Evolutionary conservation across 2,329 filamentous ascomycete species (phyloP), one percentile per base, ranked within the genome.

Genomic region (Fusarium pseudonygamai): DNA sequence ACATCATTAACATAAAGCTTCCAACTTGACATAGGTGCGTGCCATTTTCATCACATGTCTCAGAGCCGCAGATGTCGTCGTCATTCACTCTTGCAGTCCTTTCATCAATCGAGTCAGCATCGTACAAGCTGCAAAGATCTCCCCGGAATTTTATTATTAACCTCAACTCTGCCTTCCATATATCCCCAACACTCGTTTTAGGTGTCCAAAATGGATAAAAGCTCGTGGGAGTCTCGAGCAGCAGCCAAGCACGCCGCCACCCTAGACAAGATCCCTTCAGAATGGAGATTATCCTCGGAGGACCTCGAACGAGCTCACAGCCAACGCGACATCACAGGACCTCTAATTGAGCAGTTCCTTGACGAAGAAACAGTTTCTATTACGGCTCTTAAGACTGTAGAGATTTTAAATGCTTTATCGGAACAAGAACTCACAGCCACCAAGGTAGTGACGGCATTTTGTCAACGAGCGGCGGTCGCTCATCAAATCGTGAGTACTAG

Each of bases 391-490:
- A 59, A 71, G 5, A 75, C 62, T n/a, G 49, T 69, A 3, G 42
- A 58, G 0, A 49, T 76, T 20, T 15, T 72, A 4, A 24, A 49
- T 26, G 47, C 53, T 6, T n/a, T 76, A 3, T 30, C 18, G 0
- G 28, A 59, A 12, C 32, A 34, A 18, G 52, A 47, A 8, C 3
- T 60, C 7, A 60, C 74, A 4, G 58, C 83, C 0, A 77, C 81
- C 1, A 83, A 87, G 15, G 87, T 90, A 3, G 81, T 84, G 3
- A 81, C 77, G 11, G 88, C 87, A 0, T 91, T 87, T 74, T 87
- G 84, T 76, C 87, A 85, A 74, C 74, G 83, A 13, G 84, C 84
- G 0, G 83, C 84, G 0, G 78, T 86, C 18, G 88, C 89, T 1
- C 88, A 91, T 67, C 89, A 91, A 71, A 80, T 89, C 40, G 86